Evolutionary conservation across 208 protist genomes (phyloP), one percentile per base, ranked within the genome.

Genomic region (Acanthamoeba triangularis): DNA sequence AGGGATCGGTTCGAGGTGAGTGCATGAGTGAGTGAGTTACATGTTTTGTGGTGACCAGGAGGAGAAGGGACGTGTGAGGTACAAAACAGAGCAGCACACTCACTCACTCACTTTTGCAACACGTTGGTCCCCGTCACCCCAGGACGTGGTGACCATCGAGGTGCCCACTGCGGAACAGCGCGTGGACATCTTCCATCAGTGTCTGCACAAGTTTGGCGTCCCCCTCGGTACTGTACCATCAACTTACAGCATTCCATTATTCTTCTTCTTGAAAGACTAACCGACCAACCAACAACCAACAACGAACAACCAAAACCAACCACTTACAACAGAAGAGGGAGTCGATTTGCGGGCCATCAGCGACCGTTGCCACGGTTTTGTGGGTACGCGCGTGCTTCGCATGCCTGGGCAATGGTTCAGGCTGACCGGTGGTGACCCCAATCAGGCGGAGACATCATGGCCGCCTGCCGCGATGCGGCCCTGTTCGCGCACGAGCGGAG

Each of bases 341-440:
- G 18, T 90, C 30, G n/a, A 59, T 28, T 14, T 90, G 23, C 49
- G 56, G 1, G 35, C 82, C 82, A 59, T 90, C 28, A 67, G 82
- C 82, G 82, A 90, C 47, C 47, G 82, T 10, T 94, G 90, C 47
- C 90, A 94, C 30, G 90, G 90, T 11, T 94, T 94, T 30, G 69
- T 82, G 20, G 90, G 90, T 94, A 35, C 28, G 16, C 28, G 18
- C 61, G 61, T 25, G 28, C 61, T 4, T 30, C 23, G 18, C 23
- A 16, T 13, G 6, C 23, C 74, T 13, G 30, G 10, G 37, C 16
- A 3, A 41, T 13, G 25, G 7, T 8, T 8, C 74, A 13, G 28
- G 33, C 6, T 84, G 23, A 35, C 35, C 18, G 23, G 28, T 54
- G 20, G 30, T 74, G 87, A 37, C 11, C 28, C 18, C 41, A n/a